Evolutionary conservation across 805 yeast species (phyloP).

Genomic region (Myxozyma neglecta): DNA sequence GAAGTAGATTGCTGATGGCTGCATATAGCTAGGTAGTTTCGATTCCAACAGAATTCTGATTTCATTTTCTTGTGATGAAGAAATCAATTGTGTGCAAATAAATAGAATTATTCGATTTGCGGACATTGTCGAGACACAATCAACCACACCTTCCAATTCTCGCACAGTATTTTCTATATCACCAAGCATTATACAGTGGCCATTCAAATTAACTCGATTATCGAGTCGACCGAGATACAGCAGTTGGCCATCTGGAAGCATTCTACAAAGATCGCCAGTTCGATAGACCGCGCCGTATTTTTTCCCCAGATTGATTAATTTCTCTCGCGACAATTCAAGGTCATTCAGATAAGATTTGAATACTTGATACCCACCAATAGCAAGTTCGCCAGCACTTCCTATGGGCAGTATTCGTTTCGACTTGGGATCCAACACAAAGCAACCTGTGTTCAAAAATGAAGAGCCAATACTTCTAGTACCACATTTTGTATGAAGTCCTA

Average conservation of each 20-base stretch:
- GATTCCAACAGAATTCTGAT: not conserved
- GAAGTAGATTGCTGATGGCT: slow-evolving; percentile 24
- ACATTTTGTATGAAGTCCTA: slow-evolving; percentile 10
- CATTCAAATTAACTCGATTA: slow-evolving; percentile 37
- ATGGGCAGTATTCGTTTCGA: slow-evolving; percentile 12
- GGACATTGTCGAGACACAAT: slow-evolving; percentile 17
- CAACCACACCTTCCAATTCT: slow-evolving; percentile 9
- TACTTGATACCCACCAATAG: slow-evolving; percentile 37
- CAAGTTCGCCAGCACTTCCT: slow-evolving; percentile 36
- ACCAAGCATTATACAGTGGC: slow-evolving; percentile 38
- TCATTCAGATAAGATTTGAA: slow-evolving; percentile 35
- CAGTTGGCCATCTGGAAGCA: slow-evolving; percentile 33
- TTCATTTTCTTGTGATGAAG: not conserved
- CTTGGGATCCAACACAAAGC: slow-evolving; percentile 20
- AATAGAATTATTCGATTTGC: slow-evolving; percentile 3
- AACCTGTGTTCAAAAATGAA: slow-evolving; percentile 26
- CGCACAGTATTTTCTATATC: slow-evolving; percentile 32
- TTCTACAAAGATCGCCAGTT: slow-evolving; percentile 35
- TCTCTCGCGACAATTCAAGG: slow-evolving; percentile 29
- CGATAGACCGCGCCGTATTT: slow-evolving; percentile 23
- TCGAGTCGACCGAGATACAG: slow-evolving; percentile 37
- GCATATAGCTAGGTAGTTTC: slow-evolving; percentile 32
- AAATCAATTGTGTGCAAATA: not conserved
- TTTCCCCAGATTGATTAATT: slow-evolving; percentile 17
- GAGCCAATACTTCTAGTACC: slow-evolving; percentile 30